A percentile compares a stretch with the other conserved stretches of the same genome.
phyloP scores from a whole-genome alignment of 148 eudicot genomes.

The Amaranthus cruentus region DNA sequence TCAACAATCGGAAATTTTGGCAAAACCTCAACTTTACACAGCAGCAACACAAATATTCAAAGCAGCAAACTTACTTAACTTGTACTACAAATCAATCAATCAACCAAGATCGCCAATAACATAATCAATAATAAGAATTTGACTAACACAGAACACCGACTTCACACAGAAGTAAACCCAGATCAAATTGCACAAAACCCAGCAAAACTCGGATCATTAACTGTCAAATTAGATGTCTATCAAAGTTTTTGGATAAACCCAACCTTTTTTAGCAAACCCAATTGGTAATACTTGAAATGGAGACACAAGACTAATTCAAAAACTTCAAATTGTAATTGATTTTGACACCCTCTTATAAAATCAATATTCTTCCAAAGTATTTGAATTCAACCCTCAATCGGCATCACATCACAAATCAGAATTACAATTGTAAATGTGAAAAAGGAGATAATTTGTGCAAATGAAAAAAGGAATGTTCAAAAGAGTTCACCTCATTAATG shows the following conservation, averaged over 20 bases:
- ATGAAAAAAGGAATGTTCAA: background rate
- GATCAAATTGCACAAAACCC: slow-evolving; percentile 3
- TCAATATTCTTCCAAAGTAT: background rate
- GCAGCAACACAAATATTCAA: slow-evolving; percentile 19
- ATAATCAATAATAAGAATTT: too few species aligned
- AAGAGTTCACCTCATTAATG: background rate
- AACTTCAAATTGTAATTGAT: too few species aligned
- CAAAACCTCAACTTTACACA: slow-evolving; percentile 6
- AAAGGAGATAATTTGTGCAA: background rate
- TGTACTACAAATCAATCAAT: background rate
- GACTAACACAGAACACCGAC: slow-evolving; percentile 25
- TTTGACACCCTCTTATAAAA: too few species aligned
- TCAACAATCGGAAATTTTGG: background rate
- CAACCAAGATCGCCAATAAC: too few species aligned
- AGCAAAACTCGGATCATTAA: background rate
- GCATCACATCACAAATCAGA: background rate
- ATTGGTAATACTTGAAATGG: background rate
- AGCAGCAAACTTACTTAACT: slow-evolving; percentile 25
- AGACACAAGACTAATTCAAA: too few species aligned
- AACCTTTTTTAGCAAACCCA: background rate
- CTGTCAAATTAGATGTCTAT: too few species aligned
- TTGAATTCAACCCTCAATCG: background rate
- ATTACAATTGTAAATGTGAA: background rate
- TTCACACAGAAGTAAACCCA: slow-evolving; percentile 6
- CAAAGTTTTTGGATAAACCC: too few species aligned